Evolutionary conservation across 2,329 filamentous ascomycete genomes (phyloP).

Genomic region (Stenocarpella maydis): DNA sequence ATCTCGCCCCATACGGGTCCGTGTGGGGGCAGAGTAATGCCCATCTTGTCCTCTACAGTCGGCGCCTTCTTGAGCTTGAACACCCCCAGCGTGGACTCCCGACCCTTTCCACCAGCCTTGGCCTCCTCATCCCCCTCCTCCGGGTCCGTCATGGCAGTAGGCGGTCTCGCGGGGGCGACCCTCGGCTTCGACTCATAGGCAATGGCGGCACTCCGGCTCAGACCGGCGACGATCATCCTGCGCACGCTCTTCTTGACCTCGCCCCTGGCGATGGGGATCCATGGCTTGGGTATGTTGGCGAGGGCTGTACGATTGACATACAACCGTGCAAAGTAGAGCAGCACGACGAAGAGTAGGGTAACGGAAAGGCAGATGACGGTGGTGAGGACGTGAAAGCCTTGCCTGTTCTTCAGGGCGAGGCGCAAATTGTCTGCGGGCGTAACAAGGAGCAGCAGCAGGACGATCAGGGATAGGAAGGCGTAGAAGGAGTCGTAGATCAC

Average conservation of each 20-base stretch:
- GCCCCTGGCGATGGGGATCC: constrained; percentile 85
- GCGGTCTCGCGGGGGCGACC: constrained; percentile 49
- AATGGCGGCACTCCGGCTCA: constrained; percentile 81
- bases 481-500: constrained; percentile 86
- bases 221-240: constrained; percentile 75
- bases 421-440: constrained; percentile 84
- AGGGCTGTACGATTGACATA: constrained; percentile 86
- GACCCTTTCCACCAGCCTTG: constrained; percentile 21
- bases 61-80: constrained; percentile 47
- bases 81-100: constrained; percentile 38
- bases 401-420: constrained; percentile 72
- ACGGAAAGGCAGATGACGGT: constrained; percentile 79
- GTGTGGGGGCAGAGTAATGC: constrained; percentile 59
- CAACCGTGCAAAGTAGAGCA: constrained; percentile 84
- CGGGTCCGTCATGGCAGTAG: constrained; percentile 34
- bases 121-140: constrained; percentile 21
- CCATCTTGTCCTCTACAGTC: constrained; percentile 49
- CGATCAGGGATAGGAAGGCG: constrained; percentile 76
- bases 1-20: constrained; percentile 80
- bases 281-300: constrained; percentile 83
- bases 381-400: constrained; percentile 84
- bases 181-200: constrained; percentile 80
- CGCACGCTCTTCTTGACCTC: constrained; percentile 80
- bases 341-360: constrained; percentile 72
- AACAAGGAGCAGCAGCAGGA: constrained; percentile 77